These are phyloP conservation scores for Bombardia bombarda DNA, from an alignment of 495 filamentous ascomycete species.

Conservation along the genomic window DNA sequence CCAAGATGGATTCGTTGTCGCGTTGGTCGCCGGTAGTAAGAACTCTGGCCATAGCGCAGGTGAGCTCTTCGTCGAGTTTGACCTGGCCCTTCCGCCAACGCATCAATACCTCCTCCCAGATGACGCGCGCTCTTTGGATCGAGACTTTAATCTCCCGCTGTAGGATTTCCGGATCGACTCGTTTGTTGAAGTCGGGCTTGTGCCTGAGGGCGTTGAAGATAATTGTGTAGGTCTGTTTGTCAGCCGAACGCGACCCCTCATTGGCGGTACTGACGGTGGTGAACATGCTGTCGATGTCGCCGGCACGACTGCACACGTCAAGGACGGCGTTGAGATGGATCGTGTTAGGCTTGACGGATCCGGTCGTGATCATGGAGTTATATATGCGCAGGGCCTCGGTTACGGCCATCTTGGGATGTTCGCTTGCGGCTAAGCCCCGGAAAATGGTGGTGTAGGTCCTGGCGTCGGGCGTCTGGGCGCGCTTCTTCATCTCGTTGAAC, in stretches of 20 bases:
- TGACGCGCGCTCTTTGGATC: constrained; percentile 48
- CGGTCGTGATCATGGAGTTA: constrained; percentile 55
- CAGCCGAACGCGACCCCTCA: constrained; percentile 50
- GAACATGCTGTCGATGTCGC: constrained; percentile 69
- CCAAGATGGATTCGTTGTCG: constrained; percentile 58
- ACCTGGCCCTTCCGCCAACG: constrained; percentile 65
- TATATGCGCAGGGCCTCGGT: constrained; percentile 61
- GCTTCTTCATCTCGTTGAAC: constrained; percentile 98
- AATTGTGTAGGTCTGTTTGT: constrained; percentile 66
- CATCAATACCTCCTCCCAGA: constrained; percentile 74
- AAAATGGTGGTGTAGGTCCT: constrained; percentile 79
- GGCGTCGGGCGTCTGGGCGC: constrained; percentile 61
- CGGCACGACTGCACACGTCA: constrained; percentile 61
- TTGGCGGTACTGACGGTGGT: constrained; percentile 60
- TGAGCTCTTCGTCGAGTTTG: constrained; percentile 62
- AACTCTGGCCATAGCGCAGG: constrained; percentile 67
- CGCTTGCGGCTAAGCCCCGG: constrained; percentile 55
- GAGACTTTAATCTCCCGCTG: constrained; percentile 27
- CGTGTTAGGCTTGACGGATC: constrained; percentile 53
- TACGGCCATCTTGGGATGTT: constrained; percentile 44
- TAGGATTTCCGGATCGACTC: constrained; percentile 14
- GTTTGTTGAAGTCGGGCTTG: constrained; percentile 17
- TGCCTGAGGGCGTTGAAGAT: constrained; percentile 63
- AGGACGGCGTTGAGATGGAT: constrained; percentile 84
- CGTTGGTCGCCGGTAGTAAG: constrained; percentile 51